Evolutionary conservation across 2,329 filamentous ascomycete genomes (phyloP).

Genomic region (Berkeleyomyces basicola): DNA sequence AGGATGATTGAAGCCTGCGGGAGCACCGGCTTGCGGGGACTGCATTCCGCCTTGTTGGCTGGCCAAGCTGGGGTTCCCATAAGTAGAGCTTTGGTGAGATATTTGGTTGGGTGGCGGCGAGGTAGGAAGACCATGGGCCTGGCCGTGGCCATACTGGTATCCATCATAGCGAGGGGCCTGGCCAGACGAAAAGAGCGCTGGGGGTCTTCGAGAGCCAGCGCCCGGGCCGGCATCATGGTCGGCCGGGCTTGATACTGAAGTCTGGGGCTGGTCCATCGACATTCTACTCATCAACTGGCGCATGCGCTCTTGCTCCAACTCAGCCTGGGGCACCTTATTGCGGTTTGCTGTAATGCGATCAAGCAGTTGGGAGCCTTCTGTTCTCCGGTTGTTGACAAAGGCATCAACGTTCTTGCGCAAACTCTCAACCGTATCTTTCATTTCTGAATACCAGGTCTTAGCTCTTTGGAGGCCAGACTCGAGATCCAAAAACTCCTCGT

Average conservation of each 20-base stretch:
- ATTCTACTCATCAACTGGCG: constrained; percentile 88
- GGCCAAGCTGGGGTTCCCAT: constrained; percentile 17
- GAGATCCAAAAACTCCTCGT: constrained; percentile 83
- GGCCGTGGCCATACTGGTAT: constrained; percentile 38
- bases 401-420: constrained; percentile 90
- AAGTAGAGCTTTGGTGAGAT: constrained; percentile 21
- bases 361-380: constrained; percentile 80
- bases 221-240: constrained; percentile 18
- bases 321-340: constrained; percentile 42
- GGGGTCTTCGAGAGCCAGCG: constrained; percentile 19
- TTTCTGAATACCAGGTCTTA: constrained; percentile 86
- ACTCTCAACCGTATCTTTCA: constrained; percentile 86
- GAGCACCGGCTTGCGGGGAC: constrained; percentile 7
- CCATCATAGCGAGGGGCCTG: constrained; percentile 34
- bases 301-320: constrained; percentile 74
- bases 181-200: constrained; percentile 33
- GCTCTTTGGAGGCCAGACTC: constrained; percentile 73
- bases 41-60: constrained; percentile 22
- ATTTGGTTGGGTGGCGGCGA: constrained; percentile 37
- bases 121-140: constrained; percentile 42
- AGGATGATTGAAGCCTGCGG: constrained; percentile 29
- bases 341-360: constrained; percentile 62
- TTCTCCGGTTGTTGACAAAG: constrained; percentile 86
- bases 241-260: constrained; percentile 20
- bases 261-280: constrained; percentile 52